Evolutionary conservation across 2,329 filamentous ascomycete species (phyloP).

Genomic region (Sarocladium brachiariae): DNA sequence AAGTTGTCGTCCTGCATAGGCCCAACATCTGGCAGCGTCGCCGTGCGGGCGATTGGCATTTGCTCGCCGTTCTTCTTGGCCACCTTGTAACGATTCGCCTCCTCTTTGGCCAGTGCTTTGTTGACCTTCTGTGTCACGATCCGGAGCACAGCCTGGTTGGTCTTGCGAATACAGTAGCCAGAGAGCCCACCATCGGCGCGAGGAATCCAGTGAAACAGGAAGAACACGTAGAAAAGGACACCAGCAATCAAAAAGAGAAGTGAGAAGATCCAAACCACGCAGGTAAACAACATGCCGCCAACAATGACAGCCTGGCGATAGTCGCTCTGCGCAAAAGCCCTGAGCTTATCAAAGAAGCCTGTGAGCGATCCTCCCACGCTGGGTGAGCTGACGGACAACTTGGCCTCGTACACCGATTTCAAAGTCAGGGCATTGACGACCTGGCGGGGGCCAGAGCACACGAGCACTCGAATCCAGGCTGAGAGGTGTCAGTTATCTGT

Average conservation of each 20-base stretch:
- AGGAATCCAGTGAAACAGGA: constrained; percentile 89
- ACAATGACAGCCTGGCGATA: constrained; percentile 76
- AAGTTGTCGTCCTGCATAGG: constrained; percentile 38
- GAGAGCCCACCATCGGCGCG: constrained; percentile 70
- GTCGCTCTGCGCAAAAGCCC: constrained; percentile 63
- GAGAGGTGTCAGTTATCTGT: constrained; percentile 12
- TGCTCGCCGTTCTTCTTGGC: constrained; percentile 49
- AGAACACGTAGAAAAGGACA: constrained; percentile 73
- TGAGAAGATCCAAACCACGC: constrained; percentile 82
- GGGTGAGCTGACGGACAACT: constrained; percentile 51
- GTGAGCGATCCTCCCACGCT: constrained; percentile 56
- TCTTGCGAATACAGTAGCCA: constrained; percentile 85
- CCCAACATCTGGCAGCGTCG: constrained; percentile 56
- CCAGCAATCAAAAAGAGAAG: constrained; percentile 69
- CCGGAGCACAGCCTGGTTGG: constrained; percentile 74
- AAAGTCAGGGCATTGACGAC: constrained; percentile 85
- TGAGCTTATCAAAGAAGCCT: constrained; percentile 79
- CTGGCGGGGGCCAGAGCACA: constrained; percentile 89
- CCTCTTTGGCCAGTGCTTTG: constrained; percentile 77
- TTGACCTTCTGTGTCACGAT: constrained; percentile 85
- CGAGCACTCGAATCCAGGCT: constrained; percentile 82
- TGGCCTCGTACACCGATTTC: constrained; percentile 71
- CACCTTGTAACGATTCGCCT: constrained; percentile 47
- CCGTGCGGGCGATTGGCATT: constrained; percentile 43
- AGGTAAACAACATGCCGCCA: constrained; percentile 85